phyloP scores from a whole-genome alignment of 139 green algal genomes.

The Chlorella sp. region DNA sequence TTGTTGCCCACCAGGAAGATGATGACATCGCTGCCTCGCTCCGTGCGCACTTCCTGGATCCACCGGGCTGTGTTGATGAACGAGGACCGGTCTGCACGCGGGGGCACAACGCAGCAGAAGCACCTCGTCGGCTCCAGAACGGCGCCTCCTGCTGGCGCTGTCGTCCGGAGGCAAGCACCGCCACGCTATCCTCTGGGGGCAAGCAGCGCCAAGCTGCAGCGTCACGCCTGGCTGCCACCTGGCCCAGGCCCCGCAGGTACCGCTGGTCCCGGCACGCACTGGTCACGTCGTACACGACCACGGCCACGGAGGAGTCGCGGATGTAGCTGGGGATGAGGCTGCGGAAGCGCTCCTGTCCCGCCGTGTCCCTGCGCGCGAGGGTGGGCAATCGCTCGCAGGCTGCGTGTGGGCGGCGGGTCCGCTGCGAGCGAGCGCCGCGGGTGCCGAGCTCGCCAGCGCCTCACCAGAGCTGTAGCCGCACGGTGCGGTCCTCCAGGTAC shows the following conservation, averaged over 20 bases:
- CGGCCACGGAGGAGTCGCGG: constrained; percentile 93
- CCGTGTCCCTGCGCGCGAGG: constrained; percentile 85
- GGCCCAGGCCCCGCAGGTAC: too few relatives aligned
- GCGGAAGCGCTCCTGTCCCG: constrained; percentile 95
- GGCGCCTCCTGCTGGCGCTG: too few relatives aligned
- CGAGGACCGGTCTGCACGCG: constrained; percentile 75
- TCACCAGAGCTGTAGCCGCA: constrained; percentile 96
- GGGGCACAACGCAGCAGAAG: too few relatives aligned
- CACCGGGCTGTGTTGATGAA: constrained; percentile 95
- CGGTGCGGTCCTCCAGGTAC: constrained; percentile 98
- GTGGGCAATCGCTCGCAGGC: too few relatives aligned
- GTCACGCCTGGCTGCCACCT: too few relatives aligned
- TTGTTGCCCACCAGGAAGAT: constrained; percentile 99
- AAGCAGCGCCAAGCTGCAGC: too few relatives aligned
- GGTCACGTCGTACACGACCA: constrained; percentile 98
- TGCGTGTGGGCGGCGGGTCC: too few relatives aligned
- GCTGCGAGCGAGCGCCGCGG: too few relatives aligned
- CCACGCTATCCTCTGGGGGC: too few relatives aligned
- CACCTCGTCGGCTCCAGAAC: too few relatives aligned
- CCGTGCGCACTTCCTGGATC: constrained; percentile 95
- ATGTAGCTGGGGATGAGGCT: constrained; percentile 98
- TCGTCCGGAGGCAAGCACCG: too few relatives aligned
- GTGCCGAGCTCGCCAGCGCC: too few relatives aligned
- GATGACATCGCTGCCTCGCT: constrained; percentile 96
- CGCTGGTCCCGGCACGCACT: constrained; percentile 69